Evolutionary conservation across 2,329 filamentous ascomycete genomes (phyloP).

Genomic region (Mariannaea elegans): DNA sequence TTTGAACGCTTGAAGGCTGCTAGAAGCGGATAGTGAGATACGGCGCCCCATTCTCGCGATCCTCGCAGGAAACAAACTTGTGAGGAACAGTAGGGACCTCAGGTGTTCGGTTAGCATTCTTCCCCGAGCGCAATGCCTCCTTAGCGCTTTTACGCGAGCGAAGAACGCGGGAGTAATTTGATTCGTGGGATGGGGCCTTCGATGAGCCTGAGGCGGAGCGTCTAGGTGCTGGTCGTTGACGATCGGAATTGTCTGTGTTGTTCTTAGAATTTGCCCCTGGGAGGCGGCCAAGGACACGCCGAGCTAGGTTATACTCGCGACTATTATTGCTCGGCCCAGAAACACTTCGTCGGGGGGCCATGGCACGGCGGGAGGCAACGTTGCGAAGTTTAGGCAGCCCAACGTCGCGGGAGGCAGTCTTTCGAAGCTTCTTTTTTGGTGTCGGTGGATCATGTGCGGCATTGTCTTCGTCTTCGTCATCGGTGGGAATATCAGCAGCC

Average conservation of each 20-base stretch:
- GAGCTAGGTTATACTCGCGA: conserved; percentile 36
- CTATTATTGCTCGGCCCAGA: conserved; percentile 33
- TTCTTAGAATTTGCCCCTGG: conserved; percentile 31
- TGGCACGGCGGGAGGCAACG: conserved; percentile 37
- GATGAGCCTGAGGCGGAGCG: conserved; percentile 29
- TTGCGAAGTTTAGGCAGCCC: conserved; percentile 45
- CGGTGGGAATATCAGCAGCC: conserved; percentile 47
- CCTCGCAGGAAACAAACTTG: conserved; percentile 49
- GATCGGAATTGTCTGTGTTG: conserved; percentile 30
- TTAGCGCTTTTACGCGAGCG: conserved; percentile 35
- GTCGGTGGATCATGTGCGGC: conserved; percentile 34
- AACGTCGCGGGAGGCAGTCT: conserved; percentile 58
- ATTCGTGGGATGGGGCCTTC: conserved; percentile 29
- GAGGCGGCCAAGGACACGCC: conserved; percentile 37
- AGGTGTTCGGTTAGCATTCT: conserved; percentile 58
- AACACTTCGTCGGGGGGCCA: conserved; percentile 40
- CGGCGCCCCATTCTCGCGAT: conserved; percentile 46
- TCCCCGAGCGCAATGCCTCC: conserved; percentile 51
- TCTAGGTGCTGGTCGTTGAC: conserved; percentile 27
- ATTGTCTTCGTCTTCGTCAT: conserved; percentile 43
- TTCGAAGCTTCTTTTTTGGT: conserved; percentile 62
- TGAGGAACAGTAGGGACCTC: conserved; percentile 55
- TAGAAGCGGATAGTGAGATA: conserved; percentile 43
- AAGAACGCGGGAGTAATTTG: conserved; percentile 36
- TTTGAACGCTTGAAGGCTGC: background rate